Percentiles rank a stretch among this genome's conserved stretches.
Conservation (phyloP, 805 yeast genomes). For the Sugiyamaella qingdaonensis region DNA sequence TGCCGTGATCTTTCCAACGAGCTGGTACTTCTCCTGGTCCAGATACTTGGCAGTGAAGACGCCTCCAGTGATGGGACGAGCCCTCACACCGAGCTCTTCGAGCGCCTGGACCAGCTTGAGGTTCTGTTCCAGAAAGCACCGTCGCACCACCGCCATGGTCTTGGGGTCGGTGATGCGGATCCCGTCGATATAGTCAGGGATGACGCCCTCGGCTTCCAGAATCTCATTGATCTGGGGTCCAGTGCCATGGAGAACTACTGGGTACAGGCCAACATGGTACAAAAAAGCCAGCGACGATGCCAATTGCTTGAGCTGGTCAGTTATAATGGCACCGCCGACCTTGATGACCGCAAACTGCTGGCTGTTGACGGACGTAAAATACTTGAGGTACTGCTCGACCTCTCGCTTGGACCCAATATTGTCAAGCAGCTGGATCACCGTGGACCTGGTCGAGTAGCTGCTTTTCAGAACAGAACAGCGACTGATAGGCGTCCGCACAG, state of each 20-base stretch:
- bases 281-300: constrained; percentile 94
- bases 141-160: constrained; percentile 94
- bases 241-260: constrained; percentile 95
- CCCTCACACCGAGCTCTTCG: constrained; percentile 94
- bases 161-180: constrained; percentile 91
- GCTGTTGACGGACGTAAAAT: constrained; percentile 79
- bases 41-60: constrained; percentile 91
- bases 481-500: neutral
- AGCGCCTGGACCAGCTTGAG: constrained; percentile 91
- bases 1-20: constrained; percentile 84
- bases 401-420: constrained; percentile 97
- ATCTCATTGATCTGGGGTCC: constrained; percentile 98
- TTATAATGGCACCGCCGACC: constrained; percentile 98
- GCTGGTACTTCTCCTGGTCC: constrained; percentile 83
- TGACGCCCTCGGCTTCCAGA: constrained; percentile 89
- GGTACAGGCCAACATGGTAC: constrained; percentile 95
- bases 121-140: constrained; percentile 93
- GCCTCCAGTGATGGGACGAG: constrained; percentile 98
- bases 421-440: constrained; percentile 90
- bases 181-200: constrained; percentile 94
- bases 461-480: neutral
- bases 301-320: constrained; percentile 86
- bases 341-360: constrained; percentile 98
- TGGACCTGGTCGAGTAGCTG: constrained; percentile 64
- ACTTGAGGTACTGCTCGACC: constrained; percentile 94